Conservation (phyloP, 768 basidiomycete species). For the Podaxis sp. region DNA sequence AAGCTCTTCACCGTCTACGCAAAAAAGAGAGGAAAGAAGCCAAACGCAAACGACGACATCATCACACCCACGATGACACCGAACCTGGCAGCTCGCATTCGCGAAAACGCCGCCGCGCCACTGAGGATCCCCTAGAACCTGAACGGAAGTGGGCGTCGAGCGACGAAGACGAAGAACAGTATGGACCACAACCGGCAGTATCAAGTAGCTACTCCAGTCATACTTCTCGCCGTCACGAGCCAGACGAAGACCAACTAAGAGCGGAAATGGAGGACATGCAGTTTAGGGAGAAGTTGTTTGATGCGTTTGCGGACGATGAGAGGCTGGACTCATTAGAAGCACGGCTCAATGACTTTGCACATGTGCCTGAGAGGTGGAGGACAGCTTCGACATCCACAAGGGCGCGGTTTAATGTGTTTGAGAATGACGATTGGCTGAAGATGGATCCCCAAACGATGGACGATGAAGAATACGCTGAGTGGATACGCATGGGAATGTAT, state of each 20-base stretch:
- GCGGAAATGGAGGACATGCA: slow-evolving; percentile 61
- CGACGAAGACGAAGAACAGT: slow-evolving; percentile 37
- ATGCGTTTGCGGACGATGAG: slow-evolving; percentile 73
- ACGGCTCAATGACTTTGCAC: slow-evolving; percentile 64
- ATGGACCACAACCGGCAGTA: slow-evolving; percentile 23
- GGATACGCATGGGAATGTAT: slow-evolving; percentile 87
- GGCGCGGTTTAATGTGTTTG: slow-evolving; percentile 23
- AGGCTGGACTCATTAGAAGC: slow-evolving; percentile 63
- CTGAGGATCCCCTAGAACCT: slow-evolving; percentile 22
- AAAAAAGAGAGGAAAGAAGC: slow-evolving; percentile 39
- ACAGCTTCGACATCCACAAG: slow-evolving; percentile 25
- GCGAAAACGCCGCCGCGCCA: slow-evolving; percentile 24
- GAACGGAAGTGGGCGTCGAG: slow-evolving; percentile 51
- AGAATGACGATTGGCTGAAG: slow-evolving; percentile 40
- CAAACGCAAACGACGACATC: slow-evolving; percentile 24
- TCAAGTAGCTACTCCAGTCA: slow-evolving; percentile 11
- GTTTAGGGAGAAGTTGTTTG: slow-evolving; percentile 74
- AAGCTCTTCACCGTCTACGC: slow-evolving; percentile 41
- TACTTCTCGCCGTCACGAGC: slow-evolving; percentile 26
- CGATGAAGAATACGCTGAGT: slow-evolving; percentile 87
- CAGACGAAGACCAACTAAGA: slow-evolving; percentile 47
- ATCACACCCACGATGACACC: slow-evolving; percentile 17
- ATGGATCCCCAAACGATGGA: slow-evolving; percentile 58
- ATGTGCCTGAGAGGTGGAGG: slow-evolving; percentile 74
- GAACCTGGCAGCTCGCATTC: slow-evolving; percentile 22